A percentile compares a stretch with the other conserved stretches of the same genome.
These are phyloP conservation scores for Periglandula ipomoeae DNA, from an alignment of 2,329 filamentous ascomycete genomes.

Conservation along the genomic window DNA sequence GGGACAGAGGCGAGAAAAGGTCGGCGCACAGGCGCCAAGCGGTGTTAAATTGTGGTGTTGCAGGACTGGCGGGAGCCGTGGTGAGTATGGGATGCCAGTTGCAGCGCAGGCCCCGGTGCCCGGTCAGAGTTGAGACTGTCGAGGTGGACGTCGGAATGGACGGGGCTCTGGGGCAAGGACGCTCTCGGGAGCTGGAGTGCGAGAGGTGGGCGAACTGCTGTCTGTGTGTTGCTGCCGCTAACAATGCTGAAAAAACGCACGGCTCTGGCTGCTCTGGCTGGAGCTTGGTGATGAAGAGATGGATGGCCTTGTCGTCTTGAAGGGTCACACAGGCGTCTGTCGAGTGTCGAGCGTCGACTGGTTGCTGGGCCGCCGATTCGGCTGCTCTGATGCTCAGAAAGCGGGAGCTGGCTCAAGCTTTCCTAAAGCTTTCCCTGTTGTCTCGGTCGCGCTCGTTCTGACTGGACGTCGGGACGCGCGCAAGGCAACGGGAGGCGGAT, in stretches of 20 bases:
- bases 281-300: conserved; percentile 2
- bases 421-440: not conserved
- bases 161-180: not conserved
- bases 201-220: not conserved
- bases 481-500: conserved; percentile 9
- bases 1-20: not conserved
- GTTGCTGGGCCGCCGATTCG: conserved; percentile 3
- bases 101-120: not conserved
- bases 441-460: conserved; percentile 2
- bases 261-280: no score
- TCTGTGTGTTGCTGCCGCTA: not conserved
- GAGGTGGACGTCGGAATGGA: not conserved
- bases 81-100: not conserved
- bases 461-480: conserved; percentile 10
- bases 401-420: conserved; percentile 7
- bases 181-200: not conserved
- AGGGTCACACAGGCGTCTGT: not conserved
- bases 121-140: not conserved
- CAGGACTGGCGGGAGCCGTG: not conserved
- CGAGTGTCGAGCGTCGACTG: conserved; percentile 3
- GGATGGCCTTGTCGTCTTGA: not conserved
- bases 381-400: not conserved
- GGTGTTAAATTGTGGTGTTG: not conserved
- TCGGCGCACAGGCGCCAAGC: not conserved
- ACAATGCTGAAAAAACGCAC: not conserved